These are phyloP conservation scores for Angomonas deanei DNA, from an alignment of 208 protist species.

Conservation along the genomic window DNA sequence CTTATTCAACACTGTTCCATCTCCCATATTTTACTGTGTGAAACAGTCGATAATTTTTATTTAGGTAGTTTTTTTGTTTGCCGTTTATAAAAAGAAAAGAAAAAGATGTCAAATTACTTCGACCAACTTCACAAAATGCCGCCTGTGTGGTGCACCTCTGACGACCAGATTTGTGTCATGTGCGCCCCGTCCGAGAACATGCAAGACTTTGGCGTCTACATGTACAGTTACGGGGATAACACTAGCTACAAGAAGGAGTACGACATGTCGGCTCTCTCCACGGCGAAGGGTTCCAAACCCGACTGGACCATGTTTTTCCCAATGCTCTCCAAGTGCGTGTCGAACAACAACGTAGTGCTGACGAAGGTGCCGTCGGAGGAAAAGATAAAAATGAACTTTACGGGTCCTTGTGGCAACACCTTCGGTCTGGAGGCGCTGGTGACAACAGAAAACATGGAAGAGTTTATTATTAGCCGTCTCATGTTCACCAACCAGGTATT, in stretches of 20 bases:
- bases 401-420: slow-evolving; percentile 12
- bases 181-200: slow-evolving; percentile 43
- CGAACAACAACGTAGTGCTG: slow-evolving; percentile 19
- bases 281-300: slow-evolving; percentile 26
- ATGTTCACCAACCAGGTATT: slow-evolving; percentile 37
- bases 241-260: slow-evolving; percentile 46
- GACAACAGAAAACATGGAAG: slow-evolving; percentile 29
- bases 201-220: slow-evolving; percentile 43
- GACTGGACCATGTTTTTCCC: slow-evolving; percentile 67
- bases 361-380: slow-evolving; percentile 3
- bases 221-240: slow-evolving; percentile 23
- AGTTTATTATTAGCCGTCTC: slow-evolving; percentile 40
- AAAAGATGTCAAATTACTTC: slow-evolving; percentile 39
- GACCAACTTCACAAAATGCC: slow-evolving; percentile 47
- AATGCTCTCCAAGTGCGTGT: slow-evolving; percentile 40
- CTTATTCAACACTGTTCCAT: not conserved
- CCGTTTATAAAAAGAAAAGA: too few species aligned
- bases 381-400: slow-evolving; percentile 11
- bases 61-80: not conserved
- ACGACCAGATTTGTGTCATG: slow-evolving; percentile 49
- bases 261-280: slow-evolving; percentile 30
- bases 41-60: not conserved
- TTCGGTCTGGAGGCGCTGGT: slow-evolving; percentile 21
- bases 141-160: slow-evolving; percentile 37
- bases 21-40: not conserved